Percentiles rank a stretch among this genome's conserved stretches.
Evolutionary conservation across 2,329 filamentous ascomycete genomes (phyloP).

Genomic region (Elsinoe ampelina): DNA sequence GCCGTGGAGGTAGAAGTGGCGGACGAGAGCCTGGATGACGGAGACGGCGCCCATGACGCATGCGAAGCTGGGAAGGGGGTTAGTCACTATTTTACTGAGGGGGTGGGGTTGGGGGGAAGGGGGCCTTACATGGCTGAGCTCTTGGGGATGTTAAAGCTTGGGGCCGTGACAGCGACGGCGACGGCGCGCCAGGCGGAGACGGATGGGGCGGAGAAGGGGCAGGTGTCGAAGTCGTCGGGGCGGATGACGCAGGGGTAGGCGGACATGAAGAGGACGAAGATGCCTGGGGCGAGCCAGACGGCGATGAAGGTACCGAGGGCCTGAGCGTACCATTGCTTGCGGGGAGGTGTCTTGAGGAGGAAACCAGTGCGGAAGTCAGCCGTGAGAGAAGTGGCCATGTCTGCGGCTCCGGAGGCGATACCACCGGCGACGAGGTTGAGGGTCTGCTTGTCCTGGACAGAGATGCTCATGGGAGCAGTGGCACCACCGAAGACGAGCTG

Average conservation of each 20-base stretch:
- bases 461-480: slow-evolving; percentile 38
- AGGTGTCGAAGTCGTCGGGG: slow-evolving; percentile 37
- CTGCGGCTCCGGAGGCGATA: slow-evolving; percentile 26
- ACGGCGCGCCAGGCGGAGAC: slow-evolving; percentile 56
- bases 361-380: slow-evolving; percentile 58
- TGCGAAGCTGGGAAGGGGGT: slow-evolving; percentile 21
- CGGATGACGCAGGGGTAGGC: slow-evolving; percentile 55
- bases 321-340: slow-evolving; percentile 57
- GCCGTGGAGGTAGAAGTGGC: slow-evolving; percentile 42
- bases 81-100: not conserved
- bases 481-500: slow-evolving; percentile 58
- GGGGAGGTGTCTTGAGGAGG: slow-evolving; percentile 52
- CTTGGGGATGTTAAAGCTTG: slow-evolving; percentile 42
- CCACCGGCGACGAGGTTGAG: slow-evolving; percentile 52
- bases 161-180: slow-evolving; percentile 49
- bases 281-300: slow-evolving; percentile 53
- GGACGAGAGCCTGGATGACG: slow-evolving; percentile 39
- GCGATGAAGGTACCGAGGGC: slow-evolving; percentile 51
- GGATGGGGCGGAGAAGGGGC: slow-evolving; percentile 51
- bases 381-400: slow-evolving; percentile 40
- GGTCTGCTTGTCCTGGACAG: slow-evolving; percentile 44
- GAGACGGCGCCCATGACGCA: slow-evolving; percentile 44
- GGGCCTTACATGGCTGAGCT: slow-evolving; percentile 33
- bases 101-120: not conserved
- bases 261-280: slow-evolving; percentile 55